Conservation (phyloP, 78 protist genomes). For the Creolimax fragrantissima region DNA sequence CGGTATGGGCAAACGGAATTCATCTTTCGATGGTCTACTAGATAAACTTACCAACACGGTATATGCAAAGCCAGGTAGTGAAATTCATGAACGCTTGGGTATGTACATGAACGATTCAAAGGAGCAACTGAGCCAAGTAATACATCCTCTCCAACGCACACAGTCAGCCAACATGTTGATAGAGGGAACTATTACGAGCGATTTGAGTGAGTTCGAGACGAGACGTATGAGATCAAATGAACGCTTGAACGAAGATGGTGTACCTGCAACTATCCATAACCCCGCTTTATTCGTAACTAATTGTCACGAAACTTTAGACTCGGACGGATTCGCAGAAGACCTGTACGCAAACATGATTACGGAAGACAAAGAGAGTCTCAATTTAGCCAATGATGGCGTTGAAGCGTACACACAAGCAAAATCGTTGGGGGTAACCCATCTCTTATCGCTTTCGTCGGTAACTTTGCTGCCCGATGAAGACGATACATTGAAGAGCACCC, state of each 20-base stretch:
- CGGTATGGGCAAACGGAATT: too few species aligned
- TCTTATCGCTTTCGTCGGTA: too few species aligned
- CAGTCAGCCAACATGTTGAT: background rate
- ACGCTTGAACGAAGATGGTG: background rate
- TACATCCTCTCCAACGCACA: background rate
- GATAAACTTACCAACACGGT: background rate
- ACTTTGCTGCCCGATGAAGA: too few species aligned
- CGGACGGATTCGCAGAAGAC: background rate
- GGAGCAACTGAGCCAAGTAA: background rate
- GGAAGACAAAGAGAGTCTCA: background rate
- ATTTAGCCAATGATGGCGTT: background rate
- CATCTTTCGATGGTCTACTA: background rate
- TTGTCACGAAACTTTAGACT: background rate
- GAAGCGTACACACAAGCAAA: background rate
- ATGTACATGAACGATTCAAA: background rate
- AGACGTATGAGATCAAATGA: background rate
- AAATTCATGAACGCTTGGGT: background rate
- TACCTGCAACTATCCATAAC: background rate
- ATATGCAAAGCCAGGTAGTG: background rate
- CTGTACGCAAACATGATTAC: background rate
- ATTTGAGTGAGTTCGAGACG: background rate
- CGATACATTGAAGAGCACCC: too few species aligned
- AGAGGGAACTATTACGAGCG: background rate
- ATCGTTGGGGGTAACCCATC: background rate
- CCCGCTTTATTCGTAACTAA: background rate